Evolutionary conservation across 2,329 filamentous ascomycete genomes (phyloP).

Genomic region (Plenodomus tracheiphilus): DNA sequence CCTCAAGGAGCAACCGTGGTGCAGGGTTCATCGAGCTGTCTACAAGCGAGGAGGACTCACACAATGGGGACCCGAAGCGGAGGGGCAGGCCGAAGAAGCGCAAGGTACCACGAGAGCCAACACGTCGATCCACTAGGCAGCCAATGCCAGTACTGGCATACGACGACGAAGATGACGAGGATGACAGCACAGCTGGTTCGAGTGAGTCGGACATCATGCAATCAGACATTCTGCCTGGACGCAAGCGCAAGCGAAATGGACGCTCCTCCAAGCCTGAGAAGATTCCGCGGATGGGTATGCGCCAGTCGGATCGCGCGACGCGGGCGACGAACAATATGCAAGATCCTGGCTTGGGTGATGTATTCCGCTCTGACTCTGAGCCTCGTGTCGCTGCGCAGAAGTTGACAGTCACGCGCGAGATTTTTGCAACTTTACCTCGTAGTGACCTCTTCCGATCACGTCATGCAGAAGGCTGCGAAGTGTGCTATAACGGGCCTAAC

Average conservation of each 20-base stretch:
- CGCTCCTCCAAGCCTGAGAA: slow-evolving; percentile 21
- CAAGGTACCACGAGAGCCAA: slow-evolving; percentile 24
- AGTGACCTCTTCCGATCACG: slow-evolving; percentile 69
- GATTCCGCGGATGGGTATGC: slow-evolving; percentile 30
- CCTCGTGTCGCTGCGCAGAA: slow-evolving; percentile 52
- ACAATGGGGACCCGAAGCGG: slow-evolving; percentile 11
- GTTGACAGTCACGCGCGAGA: slow-evolving; percentile 67
- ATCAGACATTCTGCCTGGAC: slow-evolving; percentile 46
- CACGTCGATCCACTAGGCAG: slow-evolving; percentile 35
- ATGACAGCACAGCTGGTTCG: slow-evolving; percentile 33
- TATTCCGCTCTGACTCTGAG: slow-evolving; percentile 52
- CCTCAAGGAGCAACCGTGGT: slow-evolving; percentile 20
- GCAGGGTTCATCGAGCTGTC: slow-evolving; percentile 17
- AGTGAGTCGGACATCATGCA: slow-evolving; percentile 39
- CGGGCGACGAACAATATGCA: slow-evolving; percentile 53
- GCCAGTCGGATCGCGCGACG: slow-evolving; percentile 52
- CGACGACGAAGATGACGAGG: slow-evolving; percentile 30
- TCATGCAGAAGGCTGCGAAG: slow-evolving; percentile 73
- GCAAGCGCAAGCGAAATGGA: slow-evolving; percentile 35
- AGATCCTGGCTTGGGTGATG: slow-evolving; percentile 64
- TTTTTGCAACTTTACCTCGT: slow-evolving; percentile 66
- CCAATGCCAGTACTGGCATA: slow-evolving; percentile 12
- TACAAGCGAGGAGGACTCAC: slow-evolving; percentile 29
- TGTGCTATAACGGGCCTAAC: slow-evolving; percentile 64
- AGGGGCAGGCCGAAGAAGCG: slow-evolving; percentile 14